Percentiles rank a stretch among this genome's conserved stretches.
Conservation (phyloP, 768 basidiomycete species). For the Macrolepiota fuliginosa region DNA sequence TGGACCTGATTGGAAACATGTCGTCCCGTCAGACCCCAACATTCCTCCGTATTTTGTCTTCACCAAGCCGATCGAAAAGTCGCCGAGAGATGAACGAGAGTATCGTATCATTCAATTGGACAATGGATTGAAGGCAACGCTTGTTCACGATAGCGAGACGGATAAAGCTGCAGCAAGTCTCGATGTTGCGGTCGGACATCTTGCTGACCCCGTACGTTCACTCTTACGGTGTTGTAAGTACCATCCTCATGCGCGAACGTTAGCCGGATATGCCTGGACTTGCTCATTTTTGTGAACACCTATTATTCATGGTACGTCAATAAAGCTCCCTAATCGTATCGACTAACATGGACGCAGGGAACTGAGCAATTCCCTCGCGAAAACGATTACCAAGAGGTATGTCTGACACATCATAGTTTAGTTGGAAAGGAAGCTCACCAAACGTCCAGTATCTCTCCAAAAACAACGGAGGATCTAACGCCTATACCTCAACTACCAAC, state of each 20-base stretch:
- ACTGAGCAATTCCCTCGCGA: slow-evolving; percentile 85
- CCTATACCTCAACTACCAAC: slow-evolving; percentile 87
- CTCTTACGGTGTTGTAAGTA: background rate
- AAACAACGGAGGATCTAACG: slow-evolving; percentile 86
- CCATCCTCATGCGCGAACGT: slow-evolving; percentile 22
- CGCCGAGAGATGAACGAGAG: slow-evolving; percentile 73
- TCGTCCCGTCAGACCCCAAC: slow-evolving; percentile 20
- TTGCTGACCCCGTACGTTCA: slow-evolving; percentile 81
- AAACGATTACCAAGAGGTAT: slow-evolving; percentile 90
- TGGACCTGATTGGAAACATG: slow-evolving; percentile 33
- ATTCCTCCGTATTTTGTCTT: slow-evolving; percentile 53
- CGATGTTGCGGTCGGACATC: slow-evolving; percentile 92
- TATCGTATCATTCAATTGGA: slow-evolving; percentile 82
- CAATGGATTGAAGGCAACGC: slow-evolving; percentile 84
- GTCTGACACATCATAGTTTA: slow-evolving; percentile 9
- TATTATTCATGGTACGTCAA: slow-evolving; percentile 85
- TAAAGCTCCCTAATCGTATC: slow-evolving; percentile 2
- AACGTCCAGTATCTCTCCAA: slow-evolving; percentile 64
- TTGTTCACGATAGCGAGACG: slow-evolving; percentile 80
- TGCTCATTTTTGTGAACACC: slow-evolving; percentile 94
- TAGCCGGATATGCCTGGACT: slow-evolving; percentile 82
- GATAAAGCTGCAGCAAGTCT: slow-evolving; percentile 96
- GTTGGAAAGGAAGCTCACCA: background rate
- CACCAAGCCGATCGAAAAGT: slow-evolving; percentile 61
- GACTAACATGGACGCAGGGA: slow-evolving; percentile 43